A percentile compares a stretch with the other conserved stretches of the same genome.
These are phyloP conservation scores for Cladosporium sp. DNA, from an alignment of 2,329 filamentous ascomycete genomes.

Conservation along the genomic window DNA sequence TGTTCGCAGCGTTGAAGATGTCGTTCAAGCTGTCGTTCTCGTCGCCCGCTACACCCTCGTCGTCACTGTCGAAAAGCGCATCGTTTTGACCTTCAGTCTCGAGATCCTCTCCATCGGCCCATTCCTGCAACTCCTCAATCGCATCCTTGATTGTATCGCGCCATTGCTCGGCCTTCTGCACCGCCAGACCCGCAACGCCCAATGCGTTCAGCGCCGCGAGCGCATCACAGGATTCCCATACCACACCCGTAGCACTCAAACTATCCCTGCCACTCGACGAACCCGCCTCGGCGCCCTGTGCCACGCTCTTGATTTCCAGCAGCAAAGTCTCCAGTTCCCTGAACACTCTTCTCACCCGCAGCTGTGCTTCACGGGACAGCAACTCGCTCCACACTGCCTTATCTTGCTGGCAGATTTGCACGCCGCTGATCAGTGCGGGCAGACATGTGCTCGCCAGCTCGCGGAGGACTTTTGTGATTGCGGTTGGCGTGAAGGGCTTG, in stretches of 20 bases:
- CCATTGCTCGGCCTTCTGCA: constrained; percentile 71
- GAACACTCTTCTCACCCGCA: constrained; percentile 60
- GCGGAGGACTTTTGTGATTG: constrained; percentile 67
- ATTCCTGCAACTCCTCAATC: constrained; percentile 82
- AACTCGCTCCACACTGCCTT: constrained; percentile 58
- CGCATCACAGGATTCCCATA: constrained; percentile 83
- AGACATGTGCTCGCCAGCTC: constrained; percentile 73
- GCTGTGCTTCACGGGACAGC: constrained; percentile 64
- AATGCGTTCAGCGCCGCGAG: constrained; percentile 63
- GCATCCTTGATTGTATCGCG: constrained; percentile 77
- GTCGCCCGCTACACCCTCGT: constrained; percentile 42
- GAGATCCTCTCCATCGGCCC: constrained; percentile 66
- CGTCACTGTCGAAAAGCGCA: constrained; percentile 39
- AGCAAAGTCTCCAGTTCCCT: constrained; percentile 64
- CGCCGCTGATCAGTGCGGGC: constrained; percentile 70
- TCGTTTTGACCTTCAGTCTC: constrained; percentile 40
- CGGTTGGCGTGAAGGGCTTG: constrained; percentile 79
- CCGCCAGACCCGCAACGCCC: constrained; percentile 69
- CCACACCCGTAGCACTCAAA: constrained; percentile 67
- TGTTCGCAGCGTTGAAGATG: constrained; percentile 62
- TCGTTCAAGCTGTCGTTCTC: constrained; percentile 63
- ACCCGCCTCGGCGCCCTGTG: constrained; percentile 45
- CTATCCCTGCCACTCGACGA: constrained; percentile 50
- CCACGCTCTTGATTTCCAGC: constrained; percentile 59
- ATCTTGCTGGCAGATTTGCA: constrained; percentile 62